Evolutionary conservation across 176 grass and related monocot genomes (phyloP).

Genomic region (Saccharum spontaneum): DNA sequence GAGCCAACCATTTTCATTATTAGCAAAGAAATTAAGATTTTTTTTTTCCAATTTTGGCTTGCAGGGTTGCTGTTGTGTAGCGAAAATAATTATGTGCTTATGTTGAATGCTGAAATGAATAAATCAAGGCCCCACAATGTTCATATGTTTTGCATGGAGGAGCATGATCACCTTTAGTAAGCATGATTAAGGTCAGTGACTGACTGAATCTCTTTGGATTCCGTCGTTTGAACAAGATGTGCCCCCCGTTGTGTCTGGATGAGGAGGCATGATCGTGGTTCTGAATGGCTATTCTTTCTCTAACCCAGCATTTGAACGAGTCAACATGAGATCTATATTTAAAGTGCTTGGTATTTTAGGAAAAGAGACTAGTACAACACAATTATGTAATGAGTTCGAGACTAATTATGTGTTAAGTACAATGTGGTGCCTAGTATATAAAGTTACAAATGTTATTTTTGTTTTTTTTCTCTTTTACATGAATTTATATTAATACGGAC

Average conservation of each 20-base stretch:
- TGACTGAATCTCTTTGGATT: not conserved
- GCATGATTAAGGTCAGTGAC: not conserved
- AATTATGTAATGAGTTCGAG: not conserved
- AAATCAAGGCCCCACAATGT: constrained; percentile 2
- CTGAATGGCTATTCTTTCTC: not conserved
- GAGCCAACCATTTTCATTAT: constrained; percentile 33
- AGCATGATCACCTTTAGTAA: not conserved
- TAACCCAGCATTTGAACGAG: not conserved
- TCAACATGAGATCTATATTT: not conserved
- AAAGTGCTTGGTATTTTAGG: not conserved
- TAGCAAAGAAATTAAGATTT: not conserved
- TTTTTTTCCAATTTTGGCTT: constrained; percentile 12
- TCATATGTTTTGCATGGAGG: not conserved
- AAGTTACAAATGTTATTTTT: not conserved
- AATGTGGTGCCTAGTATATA: not conserved
- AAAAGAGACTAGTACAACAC: not conserved
- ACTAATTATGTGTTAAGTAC: not conserved
- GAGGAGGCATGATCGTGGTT: not conserved
- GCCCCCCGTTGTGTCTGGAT: not conserved
- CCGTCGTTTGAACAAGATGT: not conserved
- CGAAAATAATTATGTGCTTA: constrained; percentile 41
- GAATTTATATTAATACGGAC: not conserved
- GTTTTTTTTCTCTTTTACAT: not conserved
- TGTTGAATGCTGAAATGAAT: constrained; percentile 39
- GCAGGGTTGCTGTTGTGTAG: not conserved